Evolutionary conservation across 192 early-diverging fungal genomes (phyloP), one percentile per base, ranked within the genome.

Genomic region (Umbelopsis ramanniana): DNA sequence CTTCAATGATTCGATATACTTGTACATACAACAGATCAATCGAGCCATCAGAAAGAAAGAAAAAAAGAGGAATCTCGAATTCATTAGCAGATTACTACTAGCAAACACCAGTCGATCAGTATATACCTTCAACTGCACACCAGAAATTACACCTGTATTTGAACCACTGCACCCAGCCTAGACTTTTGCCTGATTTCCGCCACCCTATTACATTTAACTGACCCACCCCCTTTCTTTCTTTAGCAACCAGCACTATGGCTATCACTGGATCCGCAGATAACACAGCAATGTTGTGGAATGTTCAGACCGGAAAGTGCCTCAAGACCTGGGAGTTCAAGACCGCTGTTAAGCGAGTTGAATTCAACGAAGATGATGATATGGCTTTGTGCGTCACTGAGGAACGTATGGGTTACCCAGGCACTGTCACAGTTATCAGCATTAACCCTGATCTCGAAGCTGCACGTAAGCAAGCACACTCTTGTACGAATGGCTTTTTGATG

Each of bases 311-410:
- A 60, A 87, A 89, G 78, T 87, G 92, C 81, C 90, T 99, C 69
- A 94, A 93, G 86, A 91, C 88, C 29, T 98, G 96, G 95, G 87
- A 95, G 70, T 88, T 92, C 74, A 87, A 89, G 70, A 96, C 93
- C 24, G 96, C 97, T 8, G 95, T 97, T 22, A 91, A 95, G 84
- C 86, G 90, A 55, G 94, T 99, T 37, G 87, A 89, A 69, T 99
- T 96, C 71, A 93, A 92, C 46, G 89, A 93, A 76, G 98, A 97
- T 74, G 93, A 96, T 83, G 84, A 86, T 46, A 91, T 89, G 82
- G 90, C 94, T 22, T 82, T 98, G 67, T 88, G 93, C 76, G 95
- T 98, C 33, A 98, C 96, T n/a, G 98, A 99, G 81, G 89, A 93
- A 68, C 92, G 91, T 72, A 98, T 98, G 97, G 97, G 97, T 67